Evolutionary conservation across 192 early-diverging fungal species (phyloP), one percentile per base, ranked within the genome.

Genomic region (Coemansia sp.): DNA sequence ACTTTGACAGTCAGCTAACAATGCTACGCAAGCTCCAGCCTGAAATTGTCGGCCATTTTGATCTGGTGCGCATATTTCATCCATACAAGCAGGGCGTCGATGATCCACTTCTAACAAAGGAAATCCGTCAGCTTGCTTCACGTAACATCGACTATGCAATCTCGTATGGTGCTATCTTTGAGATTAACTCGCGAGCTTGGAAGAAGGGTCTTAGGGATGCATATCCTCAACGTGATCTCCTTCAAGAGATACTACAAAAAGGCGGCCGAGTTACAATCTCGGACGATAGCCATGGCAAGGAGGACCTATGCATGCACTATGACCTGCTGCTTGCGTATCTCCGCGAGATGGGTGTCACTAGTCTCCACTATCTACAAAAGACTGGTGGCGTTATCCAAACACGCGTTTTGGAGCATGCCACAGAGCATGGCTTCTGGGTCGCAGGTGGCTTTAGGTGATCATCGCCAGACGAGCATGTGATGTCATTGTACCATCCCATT

Each of bases 21-120:
- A 84, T 98, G 85, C 64, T 99, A 4, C 66, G 74, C 9, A 75
- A 61, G 20, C 64, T 96, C 2, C 71, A 92, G 63, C 94, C 97
- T 1, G 81, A 85, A 14, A 90, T 98, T 0, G 81, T 98, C n/a
- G 97, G 94, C 0, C 97, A 99, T 75, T 95, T 99, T 82, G 97
- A 99, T 71, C 78, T 99, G 55, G 85, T 97, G 4, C 85, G 94
- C 21, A 91, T 96, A 27, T 99, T 90, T 81, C 84, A 89, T 14
- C 85, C 85, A 80, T 78, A 66, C 51, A 67, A 8, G 57, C 57
- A 31, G 61, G 84, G 65, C 32, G 72, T 78, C 14, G 55, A 52
- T 8, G 74, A 84, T 54, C 78, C 75, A 39, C 67, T 81, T 51
- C 23, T n/a, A 27, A 22, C 42, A 3, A 57, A 59, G 19, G 70